Conservation (phyloP, 495 filamentous ascomycete genomes). For the Penicillium turbatum region DNA sequence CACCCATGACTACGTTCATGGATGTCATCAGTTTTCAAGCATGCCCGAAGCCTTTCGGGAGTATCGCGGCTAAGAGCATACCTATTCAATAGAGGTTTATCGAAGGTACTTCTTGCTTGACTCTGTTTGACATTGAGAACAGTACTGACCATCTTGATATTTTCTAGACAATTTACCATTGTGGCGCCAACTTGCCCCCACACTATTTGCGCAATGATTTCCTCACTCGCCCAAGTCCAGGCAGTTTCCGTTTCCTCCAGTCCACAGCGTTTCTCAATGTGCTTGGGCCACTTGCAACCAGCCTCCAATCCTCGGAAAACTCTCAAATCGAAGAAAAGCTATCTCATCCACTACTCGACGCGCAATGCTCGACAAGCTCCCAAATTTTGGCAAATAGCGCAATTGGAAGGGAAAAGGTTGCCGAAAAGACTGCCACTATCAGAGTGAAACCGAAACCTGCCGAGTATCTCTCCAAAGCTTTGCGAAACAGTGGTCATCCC, state of each 20-base stretch:
- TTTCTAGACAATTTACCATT: background rate
- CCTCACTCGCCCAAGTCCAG: background rate
- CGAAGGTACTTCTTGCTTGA: background rate
- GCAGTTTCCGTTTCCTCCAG: constrained; percentile 1
- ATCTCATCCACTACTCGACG: background rate
- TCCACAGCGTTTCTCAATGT: background rate
- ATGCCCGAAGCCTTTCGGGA: constrained; percentile 41
- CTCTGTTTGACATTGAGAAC: background rate
- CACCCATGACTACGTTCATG: constrained; percentile 41
- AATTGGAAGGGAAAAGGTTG: background rate
- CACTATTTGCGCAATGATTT: background rate
- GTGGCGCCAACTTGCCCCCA: background rate
- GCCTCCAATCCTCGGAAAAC: background rate
- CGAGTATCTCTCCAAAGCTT: constrained; percentile 32
- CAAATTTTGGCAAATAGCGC: background rate
- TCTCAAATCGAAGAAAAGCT: background rate
- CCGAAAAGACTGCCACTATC: background rate
- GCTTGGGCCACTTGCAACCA: background rate
- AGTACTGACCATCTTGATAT: background rate
- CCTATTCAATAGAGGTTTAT: background rate
- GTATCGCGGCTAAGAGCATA: constrained; percentile 35
- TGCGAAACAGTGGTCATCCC: constrained; percentile 26
- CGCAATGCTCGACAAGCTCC: background rate
- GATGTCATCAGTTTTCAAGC: constrained; percentile 48
- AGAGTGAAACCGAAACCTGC: constrained; percentile 29